These are phyloP conservation scores for Linnemannia exigua DNA, from an alignment of 192 early-diverging fungal species.

Conservation along the genomic window DNA sequence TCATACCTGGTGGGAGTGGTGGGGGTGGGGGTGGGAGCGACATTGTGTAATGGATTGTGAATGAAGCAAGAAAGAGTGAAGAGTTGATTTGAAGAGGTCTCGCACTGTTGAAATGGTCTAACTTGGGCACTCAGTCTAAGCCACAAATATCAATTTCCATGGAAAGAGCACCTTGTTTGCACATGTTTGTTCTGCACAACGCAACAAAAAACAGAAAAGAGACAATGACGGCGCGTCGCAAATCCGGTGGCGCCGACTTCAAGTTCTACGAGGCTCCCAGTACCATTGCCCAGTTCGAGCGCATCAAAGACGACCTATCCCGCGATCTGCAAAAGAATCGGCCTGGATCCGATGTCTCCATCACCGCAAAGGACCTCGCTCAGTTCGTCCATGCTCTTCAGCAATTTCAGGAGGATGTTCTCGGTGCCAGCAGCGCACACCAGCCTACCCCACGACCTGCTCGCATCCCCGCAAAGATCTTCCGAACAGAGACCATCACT, in stretches of 20 bases:
- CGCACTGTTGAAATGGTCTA: too few species aligned
- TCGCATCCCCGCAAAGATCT: constrained; percentile 62
- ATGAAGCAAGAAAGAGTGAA: neutral
- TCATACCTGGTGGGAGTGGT: constrained; percentile 10
- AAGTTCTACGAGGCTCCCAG: constrained; percentile 56
- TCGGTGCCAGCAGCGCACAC: constrained; percentile 48
- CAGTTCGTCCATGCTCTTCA: constrained; percentile 57
- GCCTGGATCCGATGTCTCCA: constrained; percentile 26
- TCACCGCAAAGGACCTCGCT: constrained; percentile 61
- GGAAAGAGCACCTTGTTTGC: neutral
- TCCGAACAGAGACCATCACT: constrained; percentile 55
- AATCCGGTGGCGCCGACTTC: constrained; percentile 36
- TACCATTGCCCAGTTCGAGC: constrained; percentile 58
- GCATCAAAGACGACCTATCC: constrained; percentile 35
- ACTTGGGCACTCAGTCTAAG: neutral
- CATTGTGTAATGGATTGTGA: neutral
- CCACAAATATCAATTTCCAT: neutral
- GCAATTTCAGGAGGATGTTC: constrained; percentile 65
- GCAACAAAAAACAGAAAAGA: neutral
- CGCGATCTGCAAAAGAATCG: constrained; percentile 52
- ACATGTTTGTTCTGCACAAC: neutral
- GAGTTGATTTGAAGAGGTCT: too few species aligned
- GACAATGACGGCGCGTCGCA: constrained; percentile 35
- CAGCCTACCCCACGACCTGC: constrained; percentile 23
- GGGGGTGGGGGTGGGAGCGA: constrained; percentile 20